Evolutionary conservation across 2,329 filamentous ascomycete genomes (phyloP).

Genomic region (Huntiella omanensis): DNA sequence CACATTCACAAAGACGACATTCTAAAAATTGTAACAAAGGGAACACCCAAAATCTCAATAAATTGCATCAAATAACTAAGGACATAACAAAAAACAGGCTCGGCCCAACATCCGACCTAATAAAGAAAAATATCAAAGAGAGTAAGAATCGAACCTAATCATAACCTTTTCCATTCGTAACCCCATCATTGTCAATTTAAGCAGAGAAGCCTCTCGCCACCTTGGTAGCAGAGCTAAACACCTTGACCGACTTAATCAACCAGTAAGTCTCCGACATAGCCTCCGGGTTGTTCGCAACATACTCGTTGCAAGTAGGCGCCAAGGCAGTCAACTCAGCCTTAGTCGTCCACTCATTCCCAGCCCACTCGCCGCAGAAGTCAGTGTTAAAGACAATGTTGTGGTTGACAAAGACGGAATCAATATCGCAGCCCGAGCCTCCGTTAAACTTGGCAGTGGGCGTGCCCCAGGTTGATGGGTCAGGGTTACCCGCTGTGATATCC

Average conservation of each 20-base stretch:
- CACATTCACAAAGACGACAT: no score
- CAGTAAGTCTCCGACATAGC: slow-evolving; percentile 61
- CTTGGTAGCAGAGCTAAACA: slow-evolving; percentile 23
- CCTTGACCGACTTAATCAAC: slow-evolving; percentile 52
- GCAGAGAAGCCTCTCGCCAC: slow-evolving; percentile 1
- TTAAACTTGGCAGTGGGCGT: slow-evolving; percentile 48
- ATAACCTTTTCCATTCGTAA: background rate
- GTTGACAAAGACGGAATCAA: slow-evolving; percentile 47
- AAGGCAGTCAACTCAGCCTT: slow-evolving; percentile 38
- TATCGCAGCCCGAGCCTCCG: slow-evolving; percentile 48
- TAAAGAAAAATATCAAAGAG: slow-evolving; percentile 1
- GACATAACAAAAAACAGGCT: no score
- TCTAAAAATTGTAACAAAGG: no score
- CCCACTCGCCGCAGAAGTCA: slow-evolving; percentile 79
- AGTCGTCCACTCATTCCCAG: slow-evolving; percentile 44
- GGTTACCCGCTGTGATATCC: slow-evolving; percentile 39
- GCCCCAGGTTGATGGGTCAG: slow-evolving; percentile 52
- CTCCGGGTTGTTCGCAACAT: slow-evolving; percentile 49
- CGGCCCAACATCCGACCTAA: no score
- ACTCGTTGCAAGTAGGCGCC: slow-evolving; percentile 49
- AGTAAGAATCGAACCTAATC: background rate
- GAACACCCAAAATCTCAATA: no score
- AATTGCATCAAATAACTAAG: no score
- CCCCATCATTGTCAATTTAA: background rate
- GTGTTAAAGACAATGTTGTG: slow-evolving; percentile 68